Conservation (phyloP, 2,329 filamentous ascomycete species). For the Penicillium psychrosexuale region DNA sequence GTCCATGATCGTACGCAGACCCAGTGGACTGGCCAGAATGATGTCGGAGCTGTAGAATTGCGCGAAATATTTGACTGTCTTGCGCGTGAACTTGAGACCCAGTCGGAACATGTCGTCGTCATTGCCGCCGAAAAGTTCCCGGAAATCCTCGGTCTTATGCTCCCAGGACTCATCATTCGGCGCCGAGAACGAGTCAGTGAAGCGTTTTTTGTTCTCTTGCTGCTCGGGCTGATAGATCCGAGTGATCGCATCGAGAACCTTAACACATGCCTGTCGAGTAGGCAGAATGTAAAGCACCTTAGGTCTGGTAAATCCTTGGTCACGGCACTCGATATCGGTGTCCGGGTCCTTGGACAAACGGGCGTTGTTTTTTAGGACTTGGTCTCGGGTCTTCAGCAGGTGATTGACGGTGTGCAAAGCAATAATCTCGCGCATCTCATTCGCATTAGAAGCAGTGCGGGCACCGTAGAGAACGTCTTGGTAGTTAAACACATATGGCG, state of each 20-base stretch:
- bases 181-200: slow-evolving; percentile 76
- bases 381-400: slow-evolving; percentile 86
- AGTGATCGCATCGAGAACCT: slow-evolving; percentile 73
- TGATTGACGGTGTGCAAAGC: slow-evolving; percentile 89
- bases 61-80: slow-evolving; percentile 90
- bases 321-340: slow-evolving; percentile 70
- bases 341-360: slow-evolving; percentile 66
- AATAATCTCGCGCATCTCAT: slow-evolving; percentile 65
- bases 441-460: slow-evolving; percentile 66
- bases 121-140: slow-evolving; percentile 86
- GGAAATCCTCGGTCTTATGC: slow-evolving; percentile 81
- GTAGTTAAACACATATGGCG: slow-evolving; percentile 75
- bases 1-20: slow-evolving; percentile 85
- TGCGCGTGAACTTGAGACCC: slow-evolving; percentile 94
- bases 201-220: slow-evolving; percentile 91
- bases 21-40: slow-evolving; percentile 84
- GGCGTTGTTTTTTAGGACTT: slow-evolving; percentile 87
- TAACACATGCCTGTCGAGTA: slow-evolving; percentile 80
- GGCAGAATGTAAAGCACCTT: slow-evolving; percentile 90
- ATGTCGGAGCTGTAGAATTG: slow-evolving; percentile 97
- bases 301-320: slow-evolving; percentile 92
- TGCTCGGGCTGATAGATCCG: slow-evolving; percentile 77
- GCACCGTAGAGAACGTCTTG: slow-evolving; percentile 74
- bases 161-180: slow-evolving; percentile 65
- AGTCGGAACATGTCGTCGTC: slow-evolving; percentile 96